Conservation (phyloP, 441 rosid genomes). For the Arabidopsis hybrid region DNA sequence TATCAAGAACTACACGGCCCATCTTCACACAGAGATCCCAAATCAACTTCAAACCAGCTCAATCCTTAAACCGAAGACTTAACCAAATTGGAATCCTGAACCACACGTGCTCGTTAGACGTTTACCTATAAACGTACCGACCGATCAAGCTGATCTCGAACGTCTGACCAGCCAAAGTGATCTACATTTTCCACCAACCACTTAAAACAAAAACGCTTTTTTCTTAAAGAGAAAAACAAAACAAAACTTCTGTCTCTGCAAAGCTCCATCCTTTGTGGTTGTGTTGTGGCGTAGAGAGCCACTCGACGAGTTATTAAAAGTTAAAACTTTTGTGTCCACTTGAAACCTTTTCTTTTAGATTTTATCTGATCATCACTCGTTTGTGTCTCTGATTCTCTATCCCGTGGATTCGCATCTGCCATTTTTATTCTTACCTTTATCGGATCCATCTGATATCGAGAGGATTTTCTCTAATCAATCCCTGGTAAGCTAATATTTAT, state of each 20-base stretch:
- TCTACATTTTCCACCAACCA: constrained; percentile 39
- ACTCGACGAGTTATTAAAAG: not conserved
- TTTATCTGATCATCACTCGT: constrained; percentile 41
- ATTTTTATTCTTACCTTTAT: constrained; percentile 19
- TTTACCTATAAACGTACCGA: not conserved
- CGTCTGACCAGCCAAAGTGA: not conserved
- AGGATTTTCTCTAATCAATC: constrained; percentile 19
- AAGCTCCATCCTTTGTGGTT: constrained; percentile 31
- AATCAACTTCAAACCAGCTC: not conserved
- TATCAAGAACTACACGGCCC: not conserved
- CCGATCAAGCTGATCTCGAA: not conserved
- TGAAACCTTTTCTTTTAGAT: constrained; percentile 11
- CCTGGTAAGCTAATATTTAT: constrained; percentile 32
- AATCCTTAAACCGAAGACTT: not conserved
- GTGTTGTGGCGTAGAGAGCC: constrained; percentile 27
- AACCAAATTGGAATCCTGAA: not conserved
- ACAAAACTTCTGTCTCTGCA: not conserved
- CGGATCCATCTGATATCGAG: constrained; percentile 31
- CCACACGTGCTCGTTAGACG: not conserved
- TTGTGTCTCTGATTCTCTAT: constrained; percentile 37
- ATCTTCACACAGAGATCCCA: not conserved
- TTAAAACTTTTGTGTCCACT: constrained; percentile 39
- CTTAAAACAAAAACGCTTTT: not conserved
- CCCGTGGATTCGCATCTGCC: constrained; percentile 20
- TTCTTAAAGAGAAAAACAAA: not conserved